Conservation (phyloP, 2,329 filamentous ascomycete species). For the Phyllosticta paracitricarpa region DNA sequence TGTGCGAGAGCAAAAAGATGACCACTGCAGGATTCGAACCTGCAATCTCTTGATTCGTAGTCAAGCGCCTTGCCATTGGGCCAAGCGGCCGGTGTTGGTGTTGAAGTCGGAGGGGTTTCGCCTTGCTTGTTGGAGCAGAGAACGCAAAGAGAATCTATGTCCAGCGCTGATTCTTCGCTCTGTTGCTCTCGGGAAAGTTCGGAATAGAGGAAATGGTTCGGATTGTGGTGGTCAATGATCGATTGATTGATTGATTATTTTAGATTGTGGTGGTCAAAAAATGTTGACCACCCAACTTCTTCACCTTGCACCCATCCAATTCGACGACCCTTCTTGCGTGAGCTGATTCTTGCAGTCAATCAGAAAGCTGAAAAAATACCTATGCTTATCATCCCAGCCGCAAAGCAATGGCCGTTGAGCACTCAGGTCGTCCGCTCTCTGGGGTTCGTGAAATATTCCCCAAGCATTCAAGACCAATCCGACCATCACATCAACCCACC, state of each 20-base stretch:
- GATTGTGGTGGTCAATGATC: not conserved
- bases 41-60: slow-evolving; percentile 36
- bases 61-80: slow-evolving; percentile 42
- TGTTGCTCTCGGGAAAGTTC: too few relatives aligned
- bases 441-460: too few relatives aligned
- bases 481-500: too few relatives aligned
- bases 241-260: too few relatives aligned
- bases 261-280: too few relatives aligned
- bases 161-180: not conserved
- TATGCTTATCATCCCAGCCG: too few relatives aligned
- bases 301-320: not conserved
- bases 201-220: not conserved
- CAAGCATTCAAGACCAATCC: too few relatives aligned
- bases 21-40: slow-evolving; percentile 17
- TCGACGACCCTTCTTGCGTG: not conserved
- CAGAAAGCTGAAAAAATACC: too few relatives aligned
- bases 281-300: not conserved
- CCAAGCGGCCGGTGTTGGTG: slow-evolving; percentile 18
- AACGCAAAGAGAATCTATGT: not conserved
- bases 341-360: not conserved
- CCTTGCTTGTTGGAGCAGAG: not conserved
- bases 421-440: too few relatives aligned
- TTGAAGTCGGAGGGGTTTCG: not conserved
- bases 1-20: slow-evolving; percentile 2
- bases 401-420: too few relatives aligned